Evolutionary conservation across 73 alveolate species (phyloP).

Genomic region (Tetrahymena thermophila): DNA sequence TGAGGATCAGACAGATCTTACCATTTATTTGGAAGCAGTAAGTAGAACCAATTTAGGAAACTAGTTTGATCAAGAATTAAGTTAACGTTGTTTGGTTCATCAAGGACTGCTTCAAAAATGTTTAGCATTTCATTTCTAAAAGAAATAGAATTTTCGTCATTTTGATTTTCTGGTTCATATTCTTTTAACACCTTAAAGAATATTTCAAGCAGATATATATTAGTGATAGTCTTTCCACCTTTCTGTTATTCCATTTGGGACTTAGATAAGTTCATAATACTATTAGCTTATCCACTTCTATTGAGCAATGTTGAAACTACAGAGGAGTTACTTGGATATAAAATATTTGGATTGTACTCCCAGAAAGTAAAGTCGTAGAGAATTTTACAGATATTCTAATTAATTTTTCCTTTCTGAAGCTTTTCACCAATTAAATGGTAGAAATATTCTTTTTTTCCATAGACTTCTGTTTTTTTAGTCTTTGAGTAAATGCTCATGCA

Average conservation of each 20-base stretch:
- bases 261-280: not conserved
- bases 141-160: not conserved
- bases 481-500: not conserved
- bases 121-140: not conserved
- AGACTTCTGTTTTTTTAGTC: not conserved
- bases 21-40: not conserved
- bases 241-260: not conserved
- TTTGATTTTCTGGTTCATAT: not conserved
- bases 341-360: not conserved
- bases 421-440: not conserved
- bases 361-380: not conserved
- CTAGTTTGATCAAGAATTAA: not conserved
- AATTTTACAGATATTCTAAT: not conserved
- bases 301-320: not conserved
- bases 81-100: not conserved
- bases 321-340: not conserved
- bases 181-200: not conserved
- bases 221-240: not conserved
- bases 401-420: not conserved
- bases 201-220: not conserved
- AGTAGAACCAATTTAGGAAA: not conserved
- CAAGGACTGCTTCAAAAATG: not conserved
- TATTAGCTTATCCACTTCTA: not conserved
- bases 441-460: not conserved
- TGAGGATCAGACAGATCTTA: not conserved